phyloP scores from a whole-genome alignment of 2,329 filamentous ascomycete genomes.

The Aschersonia sp. region DNA sequence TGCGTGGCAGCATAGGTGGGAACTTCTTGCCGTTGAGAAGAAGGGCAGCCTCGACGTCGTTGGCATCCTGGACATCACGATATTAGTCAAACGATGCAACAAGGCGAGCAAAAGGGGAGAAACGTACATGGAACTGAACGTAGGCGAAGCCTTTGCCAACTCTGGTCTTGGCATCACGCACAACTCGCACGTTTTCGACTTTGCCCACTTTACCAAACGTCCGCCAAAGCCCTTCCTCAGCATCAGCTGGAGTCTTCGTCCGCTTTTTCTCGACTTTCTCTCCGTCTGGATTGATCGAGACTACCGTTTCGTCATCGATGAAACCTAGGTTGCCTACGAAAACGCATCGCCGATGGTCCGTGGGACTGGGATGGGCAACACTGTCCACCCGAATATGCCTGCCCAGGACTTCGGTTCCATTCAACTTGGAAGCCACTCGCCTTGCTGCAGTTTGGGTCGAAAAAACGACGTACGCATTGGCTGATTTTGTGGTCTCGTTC shows the following conservation, averaged over 20 bases:
- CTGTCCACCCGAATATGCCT: constrained; percentile 85
- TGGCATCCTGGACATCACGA: constrained; percentile 44
- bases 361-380: constrained; percentile 70
- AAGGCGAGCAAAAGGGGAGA: background rate
- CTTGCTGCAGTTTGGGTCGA: constrained; percentile 60
- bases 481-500: constrained; percentile 79
- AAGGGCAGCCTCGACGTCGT: constrained; percentile 80
- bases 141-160: constrained; percentile 97
- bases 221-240: constrained; percentile 86
- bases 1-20: constrained; percentile 81
- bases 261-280: constrained; percentile 58
- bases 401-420: constrained; percentile 70
- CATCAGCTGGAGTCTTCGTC: constrained; percentile 62
- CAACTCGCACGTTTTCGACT: constrained; percentile 85
- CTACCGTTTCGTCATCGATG: constrained; percentile 74
- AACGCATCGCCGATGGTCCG: constrained; percentile 78
- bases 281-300: constrained; percentile 49
- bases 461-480: constrained; percentile 91
- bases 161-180: constrained; percentile 77
- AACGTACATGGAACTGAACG: constrained; percentile 70
- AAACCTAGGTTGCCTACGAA: constrained; percentile 96
- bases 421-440: constrained; percentile 61
- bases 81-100: background rate
- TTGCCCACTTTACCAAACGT: constrained; percentile 61
- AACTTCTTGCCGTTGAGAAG: constrained; percentile 83